Evolutionary conservation across 1,284 basidiomycete genomes (phyloP), one percentile per base, ranked within the genome.

Genomic region (Rhodotorula mucilaginosa): DNA sequence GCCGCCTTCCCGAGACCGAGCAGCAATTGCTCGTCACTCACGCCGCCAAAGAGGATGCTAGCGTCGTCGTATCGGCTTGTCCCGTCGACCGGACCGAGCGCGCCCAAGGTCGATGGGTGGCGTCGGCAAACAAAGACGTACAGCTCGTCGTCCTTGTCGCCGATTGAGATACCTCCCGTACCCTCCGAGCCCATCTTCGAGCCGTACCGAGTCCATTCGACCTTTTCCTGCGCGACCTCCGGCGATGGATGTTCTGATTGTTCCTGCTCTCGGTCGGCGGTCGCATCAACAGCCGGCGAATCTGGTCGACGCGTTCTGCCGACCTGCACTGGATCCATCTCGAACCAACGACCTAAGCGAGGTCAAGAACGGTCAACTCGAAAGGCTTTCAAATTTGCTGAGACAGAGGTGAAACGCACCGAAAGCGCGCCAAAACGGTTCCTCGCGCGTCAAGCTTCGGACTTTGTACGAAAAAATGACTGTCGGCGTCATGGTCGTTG

Each of bases 381-480:
- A 21, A 6, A 15, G 34, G 34, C 34, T 34, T 34, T 34, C 34
- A 34, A 34, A 34, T 34, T 34, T 34, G 34, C 34, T 8, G 34
- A 34, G 34, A 34, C 34, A 8, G 34, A 34, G 34, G 0, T 0
- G 23, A 18, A 15, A 61, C 72, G 89, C 80, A 23, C 91, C 90
- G 74, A 94, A 90, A 0, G 88, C 88, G 18, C 84, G 83, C 91
- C 91, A 93, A 80, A 93, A 94, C 0, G 88, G 84, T 2, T 87
- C 84, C 79, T 93, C 92, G 77, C 91, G 92, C 3, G 84, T 74
- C 54, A 92, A 83, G 71, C 89, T 91, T 49, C 91, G 88, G 57
- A 91, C 83, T 81, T 89, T 91, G 84, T 92, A 72, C 21, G 64
- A 61, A 23, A 74, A 74, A 2, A 75, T 3, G 16, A 73, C 54